phyloP scores from a whole-genome alignment of 2,329 filamentous ascomycete species.

The Cladophialophora chaetospira region DNA sequence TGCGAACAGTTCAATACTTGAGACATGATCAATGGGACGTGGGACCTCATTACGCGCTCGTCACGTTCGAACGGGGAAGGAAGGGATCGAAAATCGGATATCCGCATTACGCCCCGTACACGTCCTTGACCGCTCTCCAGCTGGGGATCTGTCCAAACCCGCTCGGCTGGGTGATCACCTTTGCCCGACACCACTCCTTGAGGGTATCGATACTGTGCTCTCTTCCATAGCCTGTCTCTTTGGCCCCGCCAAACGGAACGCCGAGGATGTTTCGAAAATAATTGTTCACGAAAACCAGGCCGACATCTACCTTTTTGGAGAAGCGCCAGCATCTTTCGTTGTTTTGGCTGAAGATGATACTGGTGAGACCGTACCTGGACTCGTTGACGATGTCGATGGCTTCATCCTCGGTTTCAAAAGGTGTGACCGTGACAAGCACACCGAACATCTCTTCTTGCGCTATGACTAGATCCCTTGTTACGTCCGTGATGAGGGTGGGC shows the following conservation, averaged over 20 bases:
- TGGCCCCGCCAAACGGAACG: constrained; percentile 71
- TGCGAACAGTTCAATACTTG: no score
- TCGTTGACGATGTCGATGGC: constrained; percentile 59
- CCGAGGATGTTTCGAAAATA: constrained; percentile 35
- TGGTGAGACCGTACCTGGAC: constrained; percentile 56
- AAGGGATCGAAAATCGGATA: no score
- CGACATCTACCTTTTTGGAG: constrained; percentile 52
- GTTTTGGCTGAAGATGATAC: constrained; percentile 59
- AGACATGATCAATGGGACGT: no score
- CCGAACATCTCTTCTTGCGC: constrained; percentile 64
- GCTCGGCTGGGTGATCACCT: constrained; percentile 50
- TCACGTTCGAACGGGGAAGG: no score
- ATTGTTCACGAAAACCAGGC: constrained; percentile 62
- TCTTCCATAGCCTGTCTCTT: constrained; percentile 75
- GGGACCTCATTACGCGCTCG: no score
- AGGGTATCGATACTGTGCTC: constrained; percentile 61
- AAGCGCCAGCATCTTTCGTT: constrained; percentile 50
- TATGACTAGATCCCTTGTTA: constrained; percentile 56
- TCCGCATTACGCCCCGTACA: background rate
- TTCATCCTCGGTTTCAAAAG: constrained; percentile 63
- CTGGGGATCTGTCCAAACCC: background rate
- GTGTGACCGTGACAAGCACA: constrained; percentile 64
- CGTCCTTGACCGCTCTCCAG: constrained; percentile 5
- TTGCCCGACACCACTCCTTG: constrained; percentile 63
- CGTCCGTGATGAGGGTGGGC: constrained; percentile 61